Evolutionary conservation across 2,329 filamentous ascomycete genomes (phyloP).

Genomic region (Penicillium sp.): DNA sequence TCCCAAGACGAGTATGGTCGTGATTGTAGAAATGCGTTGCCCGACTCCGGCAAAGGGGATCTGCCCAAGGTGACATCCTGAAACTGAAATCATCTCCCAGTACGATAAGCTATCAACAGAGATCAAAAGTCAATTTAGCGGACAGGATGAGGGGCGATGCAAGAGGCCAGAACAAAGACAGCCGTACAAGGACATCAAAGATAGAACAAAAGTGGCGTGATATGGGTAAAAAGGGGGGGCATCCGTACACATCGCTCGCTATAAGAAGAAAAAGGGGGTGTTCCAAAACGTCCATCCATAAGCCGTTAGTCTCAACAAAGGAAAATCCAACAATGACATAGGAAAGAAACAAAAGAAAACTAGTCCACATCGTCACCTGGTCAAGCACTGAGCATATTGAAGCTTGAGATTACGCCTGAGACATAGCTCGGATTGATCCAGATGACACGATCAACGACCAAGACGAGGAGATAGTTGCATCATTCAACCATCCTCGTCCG

Average conservation of each 20-base stretch:
- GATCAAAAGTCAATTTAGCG: slow-evolving; percentile 20
- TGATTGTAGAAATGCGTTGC: not conserved
- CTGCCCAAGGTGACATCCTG: slow-evolving; percentile 8
- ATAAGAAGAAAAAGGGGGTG: slow-evolving; percentile 27
- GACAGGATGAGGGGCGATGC: not conserved
- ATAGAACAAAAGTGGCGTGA: slow-evolving; percentile 19
- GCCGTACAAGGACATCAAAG: slow-evolving; percentile 17
- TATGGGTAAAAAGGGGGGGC: slow-evolving; percentile 12
- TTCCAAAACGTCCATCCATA: slow-evolving; percentile 37
- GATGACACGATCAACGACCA: not conserved
- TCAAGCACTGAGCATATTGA: not conserved
- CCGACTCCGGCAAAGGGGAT: not conserved
- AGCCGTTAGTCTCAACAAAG: slow-evolving; percentile 31
- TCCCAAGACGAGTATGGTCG: not conserved
- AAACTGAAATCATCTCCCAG: slow-evolving; percentile 20
- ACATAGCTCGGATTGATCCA: not conserved
- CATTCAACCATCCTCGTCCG: slow-evolving; percentile 54
- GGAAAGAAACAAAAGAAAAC: slow-evolving; percentile 17
- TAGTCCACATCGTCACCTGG: slow-evolving; percentile 11
- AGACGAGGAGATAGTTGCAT: not conserved
- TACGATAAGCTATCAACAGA: slow-evolving; percentile 23
- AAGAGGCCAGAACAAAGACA: not conserved
- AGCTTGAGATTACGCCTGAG: not conserved
- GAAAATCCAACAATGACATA: slow-evolving; percentile 12
- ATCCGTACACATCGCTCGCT: slow-evolving; percentile 43